Evolutionary conservation across 371 early-diverging fungal species (phyloP), one percentile per base, ranked within the genome.

Genomic region (Mortierella sp.): DNA sequence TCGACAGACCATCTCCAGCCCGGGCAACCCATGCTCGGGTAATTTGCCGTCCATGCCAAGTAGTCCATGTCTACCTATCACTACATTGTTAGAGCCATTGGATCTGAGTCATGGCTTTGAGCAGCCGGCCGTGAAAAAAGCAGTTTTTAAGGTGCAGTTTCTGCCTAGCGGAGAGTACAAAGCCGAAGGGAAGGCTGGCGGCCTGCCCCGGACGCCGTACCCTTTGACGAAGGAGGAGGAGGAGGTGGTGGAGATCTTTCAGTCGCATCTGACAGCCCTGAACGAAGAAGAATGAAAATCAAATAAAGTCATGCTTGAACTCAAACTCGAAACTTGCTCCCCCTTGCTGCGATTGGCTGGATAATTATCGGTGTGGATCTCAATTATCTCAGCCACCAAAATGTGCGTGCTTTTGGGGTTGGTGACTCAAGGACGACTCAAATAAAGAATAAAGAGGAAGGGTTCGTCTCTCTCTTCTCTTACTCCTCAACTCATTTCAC

Each of bases 121-220:
- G 11, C 38, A 41, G 24, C 43, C 68, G 4, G 68, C 24, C 7
- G 43, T 38, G 43, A 24, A 18, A 16, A 63, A 18, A 11, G 11
- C 24, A 6, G 46, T 6, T 35, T 75, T 35, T 18, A 48, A 54
- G 41, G 70, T 74, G 71, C 58, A 65, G 70, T 73, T 78, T 70
- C 43, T 72, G 12, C 51, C 75, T 70, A 38, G 38, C 35, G 49
- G 51, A 16, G 68, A 71, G 35, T 71, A 76, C 14, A 54, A 79
- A 29, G 48, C 51, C 0, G 76, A 78, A 7, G 38, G 46, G 35
- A 81, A 76, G 56, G 44, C 72, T 41, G 41, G 48, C 21, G 70
- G 5, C 51, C 54, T 87, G n/a, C 84, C 84, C 18, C 58, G 81
- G 44, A 84, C 84, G 24, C 84, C 84, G 0, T 84, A 81, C 35